phyloP scores from a whole-genome alignment of 768 basidiomycete genomes.

The Termitomyces bulborhizus region DNA sequence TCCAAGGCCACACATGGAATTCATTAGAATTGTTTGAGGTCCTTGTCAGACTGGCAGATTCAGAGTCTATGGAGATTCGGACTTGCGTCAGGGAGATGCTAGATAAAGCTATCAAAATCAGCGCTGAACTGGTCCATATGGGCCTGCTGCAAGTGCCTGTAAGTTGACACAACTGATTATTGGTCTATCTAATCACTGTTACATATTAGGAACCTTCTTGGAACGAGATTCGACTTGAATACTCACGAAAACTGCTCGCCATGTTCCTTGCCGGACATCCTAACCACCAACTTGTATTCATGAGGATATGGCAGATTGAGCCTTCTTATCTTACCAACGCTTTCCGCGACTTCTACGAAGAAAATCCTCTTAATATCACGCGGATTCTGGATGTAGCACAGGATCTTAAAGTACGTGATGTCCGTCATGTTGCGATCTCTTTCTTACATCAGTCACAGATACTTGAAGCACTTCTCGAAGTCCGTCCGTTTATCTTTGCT shows the following conservation, averaged over 20 bases:
- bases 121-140: conserved; percentile 91
- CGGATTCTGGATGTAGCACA: conserved; percentile 93
- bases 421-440: neutral
- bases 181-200: conserved; percentile 2
- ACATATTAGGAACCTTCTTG: conserved; percentile 63
- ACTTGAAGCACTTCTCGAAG: conserved; percentile 86
- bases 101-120: conserved; percentile 89
- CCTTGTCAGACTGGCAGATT: conserved; percentile 72
- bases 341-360: conserved; percentile 88
- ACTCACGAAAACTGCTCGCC: conserved; percentile 75
- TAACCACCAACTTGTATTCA: conserved; percentile 94
- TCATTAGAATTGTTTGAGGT: conserved; percentile 87
- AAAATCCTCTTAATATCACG: conserved; percentile 89
- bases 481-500: conserved; percentile 83
- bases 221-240: conserved; percentile 84
- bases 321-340: conserved; percentile 81
- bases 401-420: conserved; percentile 72
- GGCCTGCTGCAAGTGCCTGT: conserved; percentile 89
- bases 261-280: conserved; percentile 93
- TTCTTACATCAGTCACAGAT: conserved; percentile 43
- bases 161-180: conserved; percentile 24
- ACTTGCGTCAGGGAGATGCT: conserved; percentile 84
- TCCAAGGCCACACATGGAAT: conserved; percentile 94
- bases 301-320: conserved; percentile 91
- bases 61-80: conserved; percentile 65